Base-by-base conservation (phyloP, 225 moss, liverwort and hornwort species). In the Pseudisothecium myosuroides region DNA sequence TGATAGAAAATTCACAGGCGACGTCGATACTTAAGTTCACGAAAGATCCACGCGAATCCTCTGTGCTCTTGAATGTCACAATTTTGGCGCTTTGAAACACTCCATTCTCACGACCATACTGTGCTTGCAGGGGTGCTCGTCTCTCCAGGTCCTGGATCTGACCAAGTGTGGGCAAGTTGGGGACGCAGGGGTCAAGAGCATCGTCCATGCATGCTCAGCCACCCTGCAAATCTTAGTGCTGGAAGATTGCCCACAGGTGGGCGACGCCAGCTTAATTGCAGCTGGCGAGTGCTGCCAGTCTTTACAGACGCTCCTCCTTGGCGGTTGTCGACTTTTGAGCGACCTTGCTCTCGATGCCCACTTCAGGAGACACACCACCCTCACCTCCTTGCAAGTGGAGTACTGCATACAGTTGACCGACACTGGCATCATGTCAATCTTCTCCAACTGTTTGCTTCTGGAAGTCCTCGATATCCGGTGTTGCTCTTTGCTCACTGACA, bases 351-450 rank as follows among this genome's bases (percentile, higher is more conserved):
- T 93, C 27, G 61, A 88, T 52, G 81, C 87, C 17, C 88, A 89
- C 87, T 89, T 90, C 87, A 89, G 69, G 28, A 88, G 14, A 67
- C 31, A 92, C 87, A 82, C 77, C 89, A 73, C 65, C 90, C 85
- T 89, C 63, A 82, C 76, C 80, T 54, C 76, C 49, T 67, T 92
- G 87, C 82, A 87, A 87, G 82, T 89, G 12, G 90, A 92, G 68
- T 62, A 89, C 32, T 90, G 93, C 90, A 90, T 79, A 43, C 88
- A 90, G 39, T 79, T 92, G 85, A 92, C 91, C 6, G 90, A 93
- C 84, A 67, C 59, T 43, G 90, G 90, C 87, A 87, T 93, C 72
- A 83, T 62, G 82, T 68, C 89, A 59, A 56, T 93, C 28, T 89
- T 93, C 82, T 71, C 69, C 32, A 76, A 87, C 9, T 93, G 90